Evolutionary conservation across 352 stramenopile species (phyloP).

Genomic region (Sclerospora graminicola): DNA sequence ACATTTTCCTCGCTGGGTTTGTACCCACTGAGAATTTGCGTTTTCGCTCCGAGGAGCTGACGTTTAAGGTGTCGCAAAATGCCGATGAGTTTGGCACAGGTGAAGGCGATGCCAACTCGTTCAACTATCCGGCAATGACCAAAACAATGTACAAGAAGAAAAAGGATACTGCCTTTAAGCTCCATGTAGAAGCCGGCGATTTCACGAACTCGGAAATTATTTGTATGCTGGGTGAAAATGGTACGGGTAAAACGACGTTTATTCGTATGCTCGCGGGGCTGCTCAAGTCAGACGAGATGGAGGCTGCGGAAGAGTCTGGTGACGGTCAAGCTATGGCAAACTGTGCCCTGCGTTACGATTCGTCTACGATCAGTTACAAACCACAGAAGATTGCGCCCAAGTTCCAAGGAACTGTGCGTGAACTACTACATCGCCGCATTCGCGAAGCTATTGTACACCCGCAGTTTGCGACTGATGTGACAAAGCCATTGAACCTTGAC

Average conservation of each 20-base stretch:
- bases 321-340: conserved; percentile 67
- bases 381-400: conserved; percentile 97
- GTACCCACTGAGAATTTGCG: conserved; percentile 99
- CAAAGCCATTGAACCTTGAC: conserved; percentile 97
- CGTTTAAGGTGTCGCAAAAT: conserved; percentile 96
- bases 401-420: conserved; percentile 93
- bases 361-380: conserved; percentile 94
- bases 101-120: conserved; percentile 86
- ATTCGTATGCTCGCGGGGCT: conserved; percentile 99
- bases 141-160: conserved; percentile 95
- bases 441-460: conserved; percentile 96
- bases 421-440: conserved; percentile 97
- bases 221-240: conserved; percentile 98
- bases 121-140: conserved; percentile 97
- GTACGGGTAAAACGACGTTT: conserved; percentile 99
- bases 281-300: conserved; percentile 97
- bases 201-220: conserved; percentile 99
- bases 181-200: conserved; percentile 95
- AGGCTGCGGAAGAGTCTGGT: conserved; percentile 55
- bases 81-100: conserved; percentile 80
- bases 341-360: conserved; percentile 73
- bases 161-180: conserved; percentile 91
- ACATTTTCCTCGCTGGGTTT: conserved; percentile 99
- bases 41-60: conserved; percentile 97
- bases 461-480: conserved; percentile 98